Conservation (phyloP, 805 yeast genomes). For the Teunomyces aglyptinius region DNA sequence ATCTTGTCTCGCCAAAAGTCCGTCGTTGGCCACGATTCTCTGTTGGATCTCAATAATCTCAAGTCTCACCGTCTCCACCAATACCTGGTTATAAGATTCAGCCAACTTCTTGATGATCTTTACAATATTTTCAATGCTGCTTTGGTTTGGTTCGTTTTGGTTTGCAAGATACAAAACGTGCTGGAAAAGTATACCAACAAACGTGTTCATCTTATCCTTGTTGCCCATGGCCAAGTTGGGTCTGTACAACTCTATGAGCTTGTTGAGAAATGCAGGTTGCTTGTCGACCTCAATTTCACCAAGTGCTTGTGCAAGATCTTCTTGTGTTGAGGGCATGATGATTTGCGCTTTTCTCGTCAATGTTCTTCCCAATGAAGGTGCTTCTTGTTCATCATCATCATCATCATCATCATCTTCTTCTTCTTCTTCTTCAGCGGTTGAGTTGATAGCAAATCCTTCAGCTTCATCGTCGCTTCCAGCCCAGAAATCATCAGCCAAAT, state of each 20-base stretch:
- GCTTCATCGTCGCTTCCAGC: conserved; percentile 47
- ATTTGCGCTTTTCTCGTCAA: conserved; percentile 5
- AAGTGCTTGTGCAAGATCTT: conserved; percentile 31
- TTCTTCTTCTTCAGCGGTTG: conserved; percentile 29
- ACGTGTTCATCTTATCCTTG: conserved; percentile 64
- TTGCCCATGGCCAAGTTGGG: conserved; percentile 82
- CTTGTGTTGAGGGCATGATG: conserved; percentile 31
- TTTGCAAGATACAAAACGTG: conserved; percentile 55
- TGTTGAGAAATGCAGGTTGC: conserved; percentile 48
- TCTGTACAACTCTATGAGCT: conserved; percentile 59
- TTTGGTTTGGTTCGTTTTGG: conserved; percentile 15
- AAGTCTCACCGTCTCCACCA: conserved; percentile 62
- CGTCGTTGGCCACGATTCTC: conserved; percentile 36
- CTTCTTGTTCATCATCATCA: conserved; percentile 13
- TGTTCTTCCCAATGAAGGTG: conserved; percentile 8
- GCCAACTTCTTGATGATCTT: conserved; percentile 55
- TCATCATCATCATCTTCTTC: conserved; percentile 25
- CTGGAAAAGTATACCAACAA: conserved; percentile 62
- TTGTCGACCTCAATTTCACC: conserved; percentile 34
- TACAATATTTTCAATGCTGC: conserved; percentile 41
- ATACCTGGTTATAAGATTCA: conserved; percentile 59
- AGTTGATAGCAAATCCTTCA: conserved; percentile 38
- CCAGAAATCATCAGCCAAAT: conserved; percentile 69
- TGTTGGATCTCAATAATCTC: conserved; percentile 55
- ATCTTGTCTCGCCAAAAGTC: conserved; percentile 38